These are phyloP conservation scores for Cordyceps fumosorosea DNA, from an alignment of 2,329 filamentous ascomycete genomes.

Conservation along the genomic window DNA sequence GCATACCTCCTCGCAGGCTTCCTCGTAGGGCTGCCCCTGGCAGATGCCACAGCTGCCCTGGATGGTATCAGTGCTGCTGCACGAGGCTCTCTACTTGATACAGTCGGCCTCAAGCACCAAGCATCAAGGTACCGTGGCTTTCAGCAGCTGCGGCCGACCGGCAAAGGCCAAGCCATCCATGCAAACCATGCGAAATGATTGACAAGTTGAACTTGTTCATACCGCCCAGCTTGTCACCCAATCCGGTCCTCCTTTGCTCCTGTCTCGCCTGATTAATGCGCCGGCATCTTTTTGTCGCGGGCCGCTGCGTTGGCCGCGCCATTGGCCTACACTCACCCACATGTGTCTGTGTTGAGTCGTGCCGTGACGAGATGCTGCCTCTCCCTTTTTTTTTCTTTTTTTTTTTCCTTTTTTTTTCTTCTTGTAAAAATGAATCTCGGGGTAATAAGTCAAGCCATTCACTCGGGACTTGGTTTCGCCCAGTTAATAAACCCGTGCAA, in stretches of 20 bases:
- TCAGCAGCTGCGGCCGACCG: no score
- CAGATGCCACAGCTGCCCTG: background rate
- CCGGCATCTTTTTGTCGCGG: background rate
- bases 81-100: background rate
- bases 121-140: no score
- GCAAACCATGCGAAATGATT: no score
- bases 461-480: background rate
- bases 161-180: no score
- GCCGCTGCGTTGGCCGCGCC: background rate
- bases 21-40: background rate
- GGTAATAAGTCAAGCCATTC: no score
- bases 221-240: no score
- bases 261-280: background rate
- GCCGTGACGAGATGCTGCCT: background rate
- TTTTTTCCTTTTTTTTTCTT: no score
- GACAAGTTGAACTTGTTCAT: no score
- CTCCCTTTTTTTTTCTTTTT: background rate
- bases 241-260: no score
- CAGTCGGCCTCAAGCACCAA: no score
- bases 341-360: background rate
- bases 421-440: no score
- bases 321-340: background rate
- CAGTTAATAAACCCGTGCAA: background rate
- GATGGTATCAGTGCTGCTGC: background rate
- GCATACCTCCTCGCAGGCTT: no score